Base-by-base conservation (phyloP, 2,329 filamentous ascomycete genomes). In the Diplodia scrobiculata region DNA sequence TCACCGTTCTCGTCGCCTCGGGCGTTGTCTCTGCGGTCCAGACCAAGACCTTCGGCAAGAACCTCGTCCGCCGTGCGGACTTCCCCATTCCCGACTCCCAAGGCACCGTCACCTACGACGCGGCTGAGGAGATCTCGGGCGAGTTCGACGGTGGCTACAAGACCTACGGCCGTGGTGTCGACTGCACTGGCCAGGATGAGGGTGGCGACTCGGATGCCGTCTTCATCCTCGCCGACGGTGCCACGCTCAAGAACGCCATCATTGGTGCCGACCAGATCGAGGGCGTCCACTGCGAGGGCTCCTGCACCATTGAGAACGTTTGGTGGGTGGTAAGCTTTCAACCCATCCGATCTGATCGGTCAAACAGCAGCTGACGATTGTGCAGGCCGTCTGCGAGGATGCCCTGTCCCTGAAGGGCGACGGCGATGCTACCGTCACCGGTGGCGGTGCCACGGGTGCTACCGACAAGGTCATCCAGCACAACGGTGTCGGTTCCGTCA, bases 161-260 rank as follows among this genome's bases (percentile, higher is more conserved):
- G 65, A 66, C 65, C 36, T 66, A 54, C 38, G 65, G 58, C 58
- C 65, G 65, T 63, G 65, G 65, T 55, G 65, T 66, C 9, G 32
- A 27, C 48, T 66, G 65, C 65, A 76, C 71, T 21, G 78, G 74
- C 19, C 79, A 83, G 64, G 71, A 70, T 10, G 81, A 83, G 70
- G 80, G 81, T 65, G 79, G 76, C 59, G 73, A 79, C 66, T 68
- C 74, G 0, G 82, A 83, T 62, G 81, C 83, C 53, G 83, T 85
- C 72, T 85, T 85, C 79, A 77, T 82, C 68, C 76, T 86, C 63
- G 77, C 81, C 72, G 75, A 79, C 60, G 83, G 83, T 34, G 84
- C 79, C 34, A 82, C 81, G 25, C 75, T 86, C 50, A 80, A 79
- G 71, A 85, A 85, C 72, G 83, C 80, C 73, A 85, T 86, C 74